Evolutionary conservation across 2,329 filamentous ascomycete species (phyloP).

Genomic region (Neoarthrinium moseri): DNA sequence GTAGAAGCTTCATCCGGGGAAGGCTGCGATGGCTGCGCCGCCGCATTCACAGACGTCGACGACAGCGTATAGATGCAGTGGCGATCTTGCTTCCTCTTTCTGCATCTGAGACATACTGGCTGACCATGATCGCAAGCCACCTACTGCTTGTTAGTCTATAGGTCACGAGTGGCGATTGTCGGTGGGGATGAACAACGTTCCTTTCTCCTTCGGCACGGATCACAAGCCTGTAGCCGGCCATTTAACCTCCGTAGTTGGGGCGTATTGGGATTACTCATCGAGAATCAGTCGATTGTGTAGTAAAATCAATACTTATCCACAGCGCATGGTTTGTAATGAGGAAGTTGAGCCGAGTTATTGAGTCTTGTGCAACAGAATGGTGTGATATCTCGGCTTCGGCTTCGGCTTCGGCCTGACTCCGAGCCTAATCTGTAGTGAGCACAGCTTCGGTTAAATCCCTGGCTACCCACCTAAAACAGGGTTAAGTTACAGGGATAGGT

Average conservation of each 20-base stretch:
- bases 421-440: background rate
- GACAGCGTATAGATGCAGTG: conserved; percentile 35
- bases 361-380: background rate
- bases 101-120: conserved; percentile 39
- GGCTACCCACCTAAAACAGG: too few relatives aligned
- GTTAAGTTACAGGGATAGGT: too few relatives aligned
- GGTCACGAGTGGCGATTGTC: background rate
- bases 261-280: background rate
- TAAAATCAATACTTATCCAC: background rate
- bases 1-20: conserved; percentile 8
- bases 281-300: background rate
- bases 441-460: too few relatives aligned
- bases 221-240: conserved; percentile 12
- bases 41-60: conserved; percentile 9
- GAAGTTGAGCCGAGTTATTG: background rate
- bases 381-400: background rate
- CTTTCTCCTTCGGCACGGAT: conserved; percentile 12
- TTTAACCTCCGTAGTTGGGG: conserved; percentile 9
- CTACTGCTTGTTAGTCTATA: conserved; percentile 15
- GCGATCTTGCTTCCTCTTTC: conserved; percentile 24
- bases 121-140: conserved; percentile 41
- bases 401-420: conserved; percentile 1
- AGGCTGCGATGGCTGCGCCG: background rate
- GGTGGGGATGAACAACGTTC: background rate
- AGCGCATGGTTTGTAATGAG: background rate